phyloP scores from a whole-genome alignment of 805 yeast genomes.

The Blastobotrys robertii region DNA sequence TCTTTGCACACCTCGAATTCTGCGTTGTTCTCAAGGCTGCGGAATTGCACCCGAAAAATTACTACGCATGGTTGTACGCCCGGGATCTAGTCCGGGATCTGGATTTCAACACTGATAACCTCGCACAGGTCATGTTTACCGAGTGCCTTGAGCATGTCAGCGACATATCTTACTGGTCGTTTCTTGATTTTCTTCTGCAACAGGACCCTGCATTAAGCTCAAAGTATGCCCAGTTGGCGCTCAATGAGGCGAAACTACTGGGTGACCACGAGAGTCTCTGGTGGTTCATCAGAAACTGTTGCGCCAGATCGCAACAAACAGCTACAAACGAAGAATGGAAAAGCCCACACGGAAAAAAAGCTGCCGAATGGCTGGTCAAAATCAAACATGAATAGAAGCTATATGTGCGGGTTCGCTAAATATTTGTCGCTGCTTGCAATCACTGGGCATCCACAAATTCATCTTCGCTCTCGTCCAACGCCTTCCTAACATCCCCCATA shows the following conservation, averaged over 20 bases:
- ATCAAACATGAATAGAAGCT: no score
- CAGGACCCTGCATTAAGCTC: background rate
- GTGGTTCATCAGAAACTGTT: conserved; percentile 10
- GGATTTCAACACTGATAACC: conserved; percentile 5
- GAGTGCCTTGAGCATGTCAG: conserved; percentile 19
- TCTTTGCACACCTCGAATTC: background rate
- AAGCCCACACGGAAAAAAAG: background rate
- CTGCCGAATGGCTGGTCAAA: no score
- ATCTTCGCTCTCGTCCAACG: conserved; percentile 12
- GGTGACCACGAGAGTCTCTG: conserved; percentile 19
- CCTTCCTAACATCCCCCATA: no score
- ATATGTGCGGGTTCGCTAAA: no score
- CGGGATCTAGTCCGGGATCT: conserved; percentile 21
- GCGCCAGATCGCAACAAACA: background rate
- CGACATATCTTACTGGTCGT: conserved; percentile 29
- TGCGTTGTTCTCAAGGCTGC: conserved; percentile 29
- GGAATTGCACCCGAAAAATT: conserved; percentile 35
- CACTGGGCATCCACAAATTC: conserved; percentile 21
- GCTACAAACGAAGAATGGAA: background rate
- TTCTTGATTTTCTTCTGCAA: conserved; percentile 11
- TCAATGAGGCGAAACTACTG: conserved; percentile 2
- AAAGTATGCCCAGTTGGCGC: conserved; percentile 1
- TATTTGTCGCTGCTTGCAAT: no score
- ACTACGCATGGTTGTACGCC: conserved; percentile 39
- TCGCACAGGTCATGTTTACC: conserved; percentile 9